A percentile compares a stretch with the other conserved stretches of the same genome.
phyloP scores from a whole-genome alignment of 1,284 basidiomycete genomes.

The Puccinia horiana region DNA sequence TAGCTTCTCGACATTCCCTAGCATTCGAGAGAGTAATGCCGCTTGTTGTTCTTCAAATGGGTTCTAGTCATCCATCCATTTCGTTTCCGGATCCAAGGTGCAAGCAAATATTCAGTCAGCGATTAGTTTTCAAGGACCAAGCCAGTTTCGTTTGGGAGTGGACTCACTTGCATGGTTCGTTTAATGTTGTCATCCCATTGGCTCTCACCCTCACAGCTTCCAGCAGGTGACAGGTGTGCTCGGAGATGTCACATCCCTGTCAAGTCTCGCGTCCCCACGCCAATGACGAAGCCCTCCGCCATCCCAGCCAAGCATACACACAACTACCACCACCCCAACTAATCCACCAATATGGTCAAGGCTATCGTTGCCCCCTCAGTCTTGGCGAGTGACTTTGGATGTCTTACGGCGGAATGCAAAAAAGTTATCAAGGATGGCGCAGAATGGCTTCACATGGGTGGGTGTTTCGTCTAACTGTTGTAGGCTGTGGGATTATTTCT shows the following conservation, averaged over 20 bases:
- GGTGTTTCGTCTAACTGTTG: slow-evolving; percentile 54
- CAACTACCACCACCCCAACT: not conserved
- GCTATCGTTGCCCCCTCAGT: slow-evolving; percentile 55
- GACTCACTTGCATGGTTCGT: slow-evolving; percentile 14
- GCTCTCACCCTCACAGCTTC: too few species aligned
- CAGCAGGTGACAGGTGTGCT: not conserved
- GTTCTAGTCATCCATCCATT: slow-evolving; percentile 50
- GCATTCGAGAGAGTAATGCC: slow-evolving; percentile 50
- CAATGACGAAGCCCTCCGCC: not conserved
- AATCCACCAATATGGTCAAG: slow-evolving; percentile 31
- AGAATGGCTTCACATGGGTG: slow-evolving; percentile 95
- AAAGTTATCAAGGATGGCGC: slow-evolving; percentile 88
- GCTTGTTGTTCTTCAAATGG: slow-evolving; percentile 52
- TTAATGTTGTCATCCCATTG: not conserved
- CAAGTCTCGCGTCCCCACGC: too few species aligned
- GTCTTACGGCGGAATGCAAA: slow-evolving; percentile 84
- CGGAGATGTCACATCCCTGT: not conserved
- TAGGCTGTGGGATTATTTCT: too few species aligned
- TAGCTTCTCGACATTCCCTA: slow-evolving; percentile 53
- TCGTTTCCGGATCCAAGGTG: not conserved
- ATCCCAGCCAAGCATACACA: not conserved
- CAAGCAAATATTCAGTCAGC: too few species aligned
- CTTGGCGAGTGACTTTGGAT: slow-evolving; percentile 78
- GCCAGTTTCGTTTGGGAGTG: too few species aligned
- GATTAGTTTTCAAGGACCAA: too few species aligned